Conservation (phyloP, 2,329 filamentous ascomycete species). For the Saccharata proteae region DNA sequence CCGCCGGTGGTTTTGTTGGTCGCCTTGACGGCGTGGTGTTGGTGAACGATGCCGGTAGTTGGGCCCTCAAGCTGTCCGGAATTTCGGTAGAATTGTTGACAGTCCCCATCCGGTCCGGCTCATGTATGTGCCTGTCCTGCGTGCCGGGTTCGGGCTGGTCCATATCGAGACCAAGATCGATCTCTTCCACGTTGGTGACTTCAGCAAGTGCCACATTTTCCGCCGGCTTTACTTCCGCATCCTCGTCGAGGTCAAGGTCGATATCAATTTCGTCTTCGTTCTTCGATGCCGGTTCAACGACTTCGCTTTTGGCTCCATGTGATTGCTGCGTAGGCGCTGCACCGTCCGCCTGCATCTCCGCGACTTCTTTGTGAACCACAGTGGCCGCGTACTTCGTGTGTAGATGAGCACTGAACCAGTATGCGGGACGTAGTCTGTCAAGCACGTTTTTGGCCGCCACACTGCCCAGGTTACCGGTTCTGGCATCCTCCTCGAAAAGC, state of each 20-base stretch:
- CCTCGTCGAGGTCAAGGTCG: conserved; percentile 44
- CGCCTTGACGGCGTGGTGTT: conserved; percentile 7
- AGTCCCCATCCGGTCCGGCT: too few relatives aligned
- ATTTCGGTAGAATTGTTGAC: conserved; percentile 31
- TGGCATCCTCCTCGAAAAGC: conserved; percentile 64
- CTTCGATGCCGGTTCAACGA: conserved; percentile 21
- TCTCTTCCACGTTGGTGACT: conserved; percentile 28
- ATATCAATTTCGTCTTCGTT: conserved; percentile 59
- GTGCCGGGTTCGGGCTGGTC: too few relatives aligned
- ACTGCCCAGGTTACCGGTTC: conserved; percentile 64
- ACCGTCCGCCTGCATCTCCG: background rate
- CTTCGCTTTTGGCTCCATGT: background rate
- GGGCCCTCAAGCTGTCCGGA: conserved; percentile 53
- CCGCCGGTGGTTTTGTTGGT: conserved; percentile 34
- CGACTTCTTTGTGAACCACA: conserved; percentile 33
- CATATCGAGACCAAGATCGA: conserved; percentile 25
- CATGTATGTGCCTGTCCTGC: too few relatives aligned
- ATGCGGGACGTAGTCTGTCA: conserved; percentile 65
- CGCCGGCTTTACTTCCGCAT: conserved; percentile 18
- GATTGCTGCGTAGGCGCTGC: background rate
- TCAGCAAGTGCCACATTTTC: background rate
- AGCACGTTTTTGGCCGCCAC: conserved; percentile 68
- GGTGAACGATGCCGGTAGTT: conserved; percentile 64
- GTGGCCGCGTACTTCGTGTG: conserved; percentile 75
- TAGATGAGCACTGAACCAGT: conserved; percentile 87